Evolutionary conservation across 768 basidiomycete species (phyloP), one percentile per base, ranked within the genome.

Genomic region (Boletus rubroflammeus): DNA sequence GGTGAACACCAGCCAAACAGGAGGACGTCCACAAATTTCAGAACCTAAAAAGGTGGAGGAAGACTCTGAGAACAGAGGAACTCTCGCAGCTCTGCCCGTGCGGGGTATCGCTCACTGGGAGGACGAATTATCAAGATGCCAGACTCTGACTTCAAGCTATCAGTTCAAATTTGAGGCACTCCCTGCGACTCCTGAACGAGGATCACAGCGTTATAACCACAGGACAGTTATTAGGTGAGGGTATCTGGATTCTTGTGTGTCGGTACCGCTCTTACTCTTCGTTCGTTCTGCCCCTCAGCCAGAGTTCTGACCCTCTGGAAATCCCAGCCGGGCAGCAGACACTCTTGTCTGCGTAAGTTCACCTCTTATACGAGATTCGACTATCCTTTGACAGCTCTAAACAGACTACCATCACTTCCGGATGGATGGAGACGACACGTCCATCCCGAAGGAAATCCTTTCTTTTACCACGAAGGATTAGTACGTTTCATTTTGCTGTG

Each of bases 381-480:
- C 5, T 25, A 2, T 11, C n/a, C 7, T 3, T 26, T 35, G 44
- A 55, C 14, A 28, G 2, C 26, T 14, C 11, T 5, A 17, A 13
- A 49, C n/a, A 62, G 61, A 35, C n/a, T 57, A 15, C 50, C 42
- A 2, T 0, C 0, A n/a, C 41, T 41, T 32, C 23, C 39, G 13
- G 39, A 45, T 2, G 49, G 43, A 34, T 62, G 51, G 63, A 57
- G 14, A 3, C 40, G 56, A 13, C 40, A 53, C 38, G 40, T 61
- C 26, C 59, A 61, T 26, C 60, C 59, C 1, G 59, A 62, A 53
- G 60, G 59, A 11, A 39, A 29, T 10, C 29, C 32, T 29, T 6
- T 61, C 13, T 60, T 62, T 38, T 62, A 60, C 21, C 60, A 60
- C 23, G 47, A 48, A 42, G 42, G 11, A 58, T 21, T 60, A 0